These are phyloP conservation scores for Fistulina hepatica DNA, from an alignment of 1,284 basidiomycete genomes.

Conservation along the genomic window DNA sequence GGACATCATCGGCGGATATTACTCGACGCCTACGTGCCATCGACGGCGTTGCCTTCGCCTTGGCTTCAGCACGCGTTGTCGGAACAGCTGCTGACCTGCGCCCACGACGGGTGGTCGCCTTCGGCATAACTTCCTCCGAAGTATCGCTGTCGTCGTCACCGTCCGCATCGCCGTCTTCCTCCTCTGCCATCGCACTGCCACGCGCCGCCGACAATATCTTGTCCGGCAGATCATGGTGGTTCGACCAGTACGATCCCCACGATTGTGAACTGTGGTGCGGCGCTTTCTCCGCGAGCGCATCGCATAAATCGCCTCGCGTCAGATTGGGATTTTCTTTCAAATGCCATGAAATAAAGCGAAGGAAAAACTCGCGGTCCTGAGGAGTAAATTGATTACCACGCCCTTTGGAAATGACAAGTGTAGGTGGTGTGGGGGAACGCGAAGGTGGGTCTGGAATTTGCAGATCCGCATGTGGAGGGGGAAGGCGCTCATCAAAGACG, in stretches of 20 bases:
- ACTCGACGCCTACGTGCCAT: conserved; percentile 30
- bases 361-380: conserved; percentile 52
- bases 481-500: conserved; percentile 34
- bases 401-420: conserved; percentile 18
- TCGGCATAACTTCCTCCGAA: conserved; percentile 11
- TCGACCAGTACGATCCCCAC: conserved; percentile 53
- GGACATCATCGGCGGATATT: conserved; percentile 28
- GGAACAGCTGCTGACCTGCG: not conserved
- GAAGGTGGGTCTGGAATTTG: conserved; percentile 49
- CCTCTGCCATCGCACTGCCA: conserved; percentile 13
- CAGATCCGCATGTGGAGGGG: conserved; percentile 44
- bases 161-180: conserved; percentile 15
- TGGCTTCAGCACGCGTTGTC: conserved; percentile 7
- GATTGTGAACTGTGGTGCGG: conserved; percentile 48
- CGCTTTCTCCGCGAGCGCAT: conserved; percentile 43
- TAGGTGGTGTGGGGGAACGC: conserved; percentile 56
- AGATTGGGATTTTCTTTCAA: conserved; percentile 40
- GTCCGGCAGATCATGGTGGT: conserved; percentile 49
- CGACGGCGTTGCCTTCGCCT: conserved; percentile 16
- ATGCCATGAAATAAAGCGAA: conserved; percentile 51
- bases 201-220: conserved; percentile 46
- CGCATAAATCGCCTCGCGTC: conserved; percentile 42
- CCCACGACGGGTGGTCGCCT: conserved; percentile 4
- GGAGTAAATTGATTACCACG: conserved; percentile 52
- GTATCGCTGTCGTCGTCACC: conserved; percentile 19